Base-by-base conservation (phyloP, 2,329 filamentous ascomycete genomes). In the Mycosphaerella arachidis region DNA sequence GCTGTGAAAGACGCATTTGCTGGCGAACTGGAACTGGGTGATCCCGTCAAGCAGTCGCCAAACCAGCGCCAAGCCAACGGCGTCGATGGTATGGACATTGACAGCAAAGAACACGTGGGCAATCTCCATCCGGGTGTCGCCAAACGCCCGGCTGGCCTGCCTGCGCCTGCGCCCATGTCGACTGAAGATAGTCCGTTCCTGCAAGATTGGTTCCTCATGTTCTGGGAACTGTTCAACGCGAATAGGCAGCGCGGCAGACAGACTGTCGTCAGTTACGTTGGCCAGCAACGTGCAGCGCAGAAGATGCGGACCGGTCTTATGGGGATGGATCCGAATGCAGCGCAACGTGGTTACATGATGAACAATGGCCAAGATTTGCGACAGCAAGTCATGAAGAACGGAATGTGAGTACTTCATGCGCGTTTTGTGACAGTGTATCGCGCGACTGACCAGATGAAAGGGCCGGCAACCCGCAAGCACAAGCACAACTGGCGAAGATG, bases 191-290 rank as follows among this genome's bases (percentile, higher is more conserved):
- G 84, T 63, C 91, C 90, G 29, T 97, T 99, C 71, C 81, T 99
- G n/a, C 89, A 91, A 68, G 94, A 97, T 71, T 99, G 94, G 94
- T 99, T 95, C 80, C 91, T 88, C 71, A 84, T 97, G 55, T 99
- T 99, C 75, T 97, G 92, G 92, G 94, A 99, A 71, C 91, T 97
- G 68, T 95, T 90, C 76, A 86, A 86, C 71, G 91, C 91, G 58
- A 90, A 93, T 72, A 89, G 91, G 71, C 84, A 67, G 52, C 72
- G 74, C 62, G 61, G 92, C 95, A 84, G 71, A 78, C 75, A 63
- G 58, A 66, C 64, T 60, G 66, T 63, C 3, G 43, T 71, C 48
- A 60, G 50, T 35, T 72, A 72, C 54, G 64, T 73, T 16, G 63
- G 65, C 16, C 86, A 88, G 70, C 90, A 94, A 73, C 87, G 86